Percentiles rank a stretch among this genome's conserved stretches.
Conservation (phyloP, 257 asterid species). For the Solanum corneliomulleri region DNA sequence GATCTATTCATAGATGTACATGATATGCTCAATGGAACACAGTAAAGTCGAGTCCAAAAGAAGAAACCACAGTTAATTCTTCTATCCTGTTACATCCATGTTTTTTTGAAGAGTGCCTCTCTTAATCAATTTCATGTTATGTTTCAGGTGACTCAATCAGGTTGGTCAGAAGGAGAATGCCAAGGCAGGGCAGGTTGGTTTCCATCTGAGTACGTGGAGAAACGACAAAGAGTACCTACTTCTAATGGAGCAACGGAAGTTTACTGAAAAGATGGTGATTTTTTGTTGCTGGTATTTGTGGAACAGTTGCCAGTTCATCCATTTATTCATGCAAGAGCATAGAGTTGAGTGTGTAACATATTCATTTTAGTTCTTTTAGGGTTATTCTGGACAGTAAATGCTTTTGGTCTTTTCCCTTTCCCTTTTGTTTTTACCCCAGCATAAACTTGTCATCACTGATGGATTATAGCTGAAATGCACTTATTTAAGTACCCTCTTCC, state of each 20-base stretch:
- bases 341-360: background rate
- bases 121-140: background rate
- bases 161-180: conserved; percentile 99
- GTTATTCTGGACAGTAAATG: background rate
- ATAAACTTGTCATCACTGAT: background rate
- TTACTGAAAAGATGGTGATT: conserved; percentile 20
- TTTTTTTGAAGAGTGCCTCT: background rate
- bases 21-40: background rate
- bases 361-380: background rate
- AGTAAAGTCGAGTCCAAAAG: background rate
- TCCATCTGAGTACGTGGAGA: conserved; percentile 69
- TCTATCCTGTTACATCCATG: background rate
- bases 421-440: background rate
- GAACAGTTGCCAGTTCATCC: background rate
- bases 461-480: background rate
- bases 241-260: conserved; percentile 48
- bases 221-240: conserved; percentile 70
- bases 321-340: background rate
- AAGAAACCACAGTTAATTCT: background rate
- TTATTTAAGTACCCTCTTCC: background rate
- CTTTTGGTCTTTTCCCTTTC: background rate
- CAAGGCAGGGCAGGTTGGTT: conserved; percentile 94
- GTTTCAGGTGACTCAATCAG: conserved; percentile 65
- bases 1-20: background rate
- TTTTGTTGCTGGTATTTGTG: background rate